Conservation (phyloP, 2,329 filamentous ascomycete genomes). For the Colletotrichum lini region DNA sequence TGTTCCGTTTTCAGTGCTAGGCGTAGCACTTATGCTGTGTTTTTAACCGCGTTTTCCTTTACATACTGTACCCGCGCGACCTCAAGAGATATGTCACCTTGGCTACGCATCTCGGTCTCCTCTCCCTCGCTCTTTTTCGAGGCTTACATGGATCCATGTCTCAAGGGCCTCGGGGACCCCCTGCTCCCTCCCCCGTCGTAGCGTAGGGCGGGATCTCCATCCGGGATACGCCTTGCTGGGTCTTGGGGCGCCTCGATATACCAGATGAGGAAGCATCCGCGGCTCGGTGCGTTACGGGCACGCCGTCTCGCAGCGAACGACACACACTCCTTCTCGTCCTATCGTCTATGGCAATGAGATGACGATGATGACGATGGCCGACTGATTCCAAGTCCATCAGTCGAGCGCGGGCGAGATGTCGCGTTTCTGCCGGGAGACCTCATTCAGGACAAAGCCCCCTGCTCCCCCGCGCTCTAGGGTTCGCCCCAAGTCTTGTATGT, state of each 20-base stretch:
- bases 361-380: too few species aligned
- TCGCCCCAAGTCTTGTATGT: neutral
- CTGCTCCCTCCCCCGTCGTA: neutral
- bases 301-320: neutral
- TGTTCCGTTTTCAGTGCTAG: too few species aligned
- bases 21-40: too few species aligned
- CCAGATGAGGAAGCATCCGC: slow-evolving; percentile 21
- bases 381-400: too few species aligned
- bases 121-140: neutral
- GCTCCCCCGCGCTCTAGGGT: too few species aligned
- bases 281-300: neutral
- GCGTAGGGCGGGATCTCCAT: slow-evolving; percentile 30
- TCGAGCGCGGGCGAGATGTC: neutral
- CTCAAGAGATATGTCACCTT: too few species aligned
- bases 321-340: neutral
- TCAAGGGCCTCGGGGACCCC: neutral
- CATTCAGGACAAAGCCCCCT: too few species aligned
- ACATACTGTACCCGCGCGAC: too few species aligned
- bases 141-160: slow-evolving; percentile 20
- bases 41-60: too few species aligned
- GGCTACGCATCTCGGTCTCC: too few species aligned
- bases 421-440: neutral
- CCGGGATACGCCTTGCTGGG: slow-evolving; percentile 14
- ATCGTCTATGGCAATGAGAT: neutral
- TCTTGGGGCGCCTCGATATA: slow-evolving; percentile 5